Evolutionary conservation across 2,329 filamentous ascomycete genomes (phyloP).

Genomic region (Neodidymelliopsis sp.): DNA sequence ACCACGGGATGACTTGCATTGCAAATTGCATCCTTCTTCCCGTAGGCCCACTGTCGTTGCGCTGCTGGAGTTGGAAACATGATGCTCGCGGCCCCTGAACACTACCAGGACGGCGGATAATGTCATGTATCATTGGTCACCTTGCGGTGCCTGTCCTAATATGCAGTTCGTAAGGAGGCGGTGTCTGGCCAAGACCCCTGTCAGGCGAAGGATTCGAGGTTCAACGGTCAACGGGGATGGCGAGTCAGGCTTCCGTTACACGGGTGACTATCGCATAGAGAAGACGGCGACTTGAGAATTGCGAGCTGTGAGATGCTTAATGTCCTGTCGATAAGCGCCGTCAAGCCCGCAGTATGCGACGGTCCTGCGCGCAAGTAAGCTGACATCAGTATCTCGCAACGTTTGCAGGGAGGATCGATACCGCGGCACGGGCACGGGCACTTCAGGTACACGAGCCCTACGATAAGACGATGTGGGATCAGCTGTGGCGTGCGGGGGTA

Average conservation of each 20-base stretch:
- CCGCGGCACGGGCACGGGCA: slow-evolving; percentile 21
- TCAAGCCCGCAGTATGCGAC: slow-evolving; percentile 33
- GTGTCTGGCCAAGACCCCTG: slow-evolving; percentile 14
- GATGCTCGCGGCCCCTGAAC: slow-evolving; percentile 15
- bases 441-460: slow-evolving; percentile 17
- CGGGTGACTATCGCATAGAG: neutral
- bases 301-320: neutral
- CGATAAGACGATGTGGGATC: slow-evolving; percentile 9
- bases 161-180: slow-evolving; percentile 5
- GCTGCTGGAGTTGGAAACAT: slow-evolving; percentile 1
- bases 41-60: slow-evolving; percentile 5
- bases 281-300: slow-evolving; percentile 8
- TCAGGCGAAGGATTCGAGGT: slow-evolving; percentile 24
- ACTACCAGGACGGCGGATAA: slow-evolving; percentile 6
- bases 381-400: slow-evolving; percentile 19
- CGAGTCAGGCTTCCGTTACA: slow-evolving; percentile 25
- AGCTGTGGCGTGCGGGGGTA: slow-evolving; percentile 32
- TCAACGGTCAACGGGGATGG: slow-evolving; percentile 28
- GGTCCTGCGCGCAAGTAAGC: slow-evolving; percentile 24
- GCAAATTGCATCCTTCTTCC: slow-evolving; percentile 19
- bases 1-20: slow-evolving; percentile 32
- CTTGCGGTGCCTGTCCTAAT: neutral
- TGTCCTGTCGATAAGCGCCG: slow-evolving; percentile 22
- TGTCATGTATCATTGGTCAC: slow-evolving; percentile 6
- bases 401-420: slow-evolving; percentile 18